Percentiles rank a stretch among this genome's conserved stretches.
Conservation (phyloP, 495 filamentous ascomycete species). For the Daldinia bambusicola region DNA sequence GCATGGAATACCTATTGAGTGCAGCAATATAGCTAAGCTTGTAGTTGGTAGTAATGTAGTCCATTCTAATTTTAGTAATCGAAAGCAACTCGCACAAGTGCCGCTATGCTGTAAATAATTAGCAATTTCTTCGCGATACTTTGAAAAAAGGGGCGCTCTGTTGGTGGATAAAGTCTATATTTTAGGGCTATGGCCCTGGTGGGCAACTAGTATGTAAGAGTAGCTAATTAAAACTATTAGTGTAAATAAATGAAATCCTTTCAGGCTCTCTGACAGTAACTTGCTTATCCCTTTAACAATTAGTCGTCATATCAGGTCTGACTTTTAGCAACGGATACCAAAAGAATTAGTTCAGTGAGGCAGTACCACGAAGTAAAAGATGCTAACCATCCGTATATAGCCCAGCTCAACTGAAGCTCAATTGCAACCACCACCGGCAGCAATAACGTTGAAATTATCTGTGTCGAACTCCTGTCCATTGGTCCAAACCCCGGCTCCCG, state of each 20-base stretch:
- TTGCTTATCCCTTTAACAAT: not conserved
- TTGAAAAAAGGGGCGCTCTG: no score
- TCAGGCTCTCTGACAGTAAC: not conserved
- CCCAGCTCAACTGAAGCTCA: not conserved
- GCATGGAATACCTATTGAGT: no score
- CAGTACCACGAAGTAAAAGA: not conserved
- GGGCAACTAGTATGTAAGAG: not conserved
- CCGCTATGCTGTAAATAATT: no score
- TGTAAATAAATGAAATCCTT: not conserved
- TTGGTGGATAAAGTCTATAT: not conserved
- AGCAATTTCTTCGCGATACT: no score
- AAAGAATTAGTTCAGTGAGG: not conserved
- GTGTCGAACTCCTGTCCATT: constrained; percentile 23
- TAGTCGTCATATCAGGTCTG: not conserved
- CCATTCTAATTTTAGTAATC: no score
- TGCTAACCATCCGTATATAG: not conserved
- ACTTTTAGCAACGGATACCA: not conserved
- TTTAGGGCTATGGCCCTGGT: not conserved
- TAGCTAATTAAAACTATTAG: not conserved
- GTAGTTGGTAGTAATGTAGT: no score
- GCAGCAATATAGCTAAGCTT: no score
- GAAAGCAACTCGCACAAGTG: no score
- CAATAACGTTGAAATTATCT: constrained; percentile 25
- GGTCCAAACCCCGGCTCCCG: not conserved
- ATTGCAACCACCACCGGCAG: constrained; percentile 7